Conservation (phyloP, 1,284 basidiomycete species). For the Xerocomus amazonicus region DNA sequence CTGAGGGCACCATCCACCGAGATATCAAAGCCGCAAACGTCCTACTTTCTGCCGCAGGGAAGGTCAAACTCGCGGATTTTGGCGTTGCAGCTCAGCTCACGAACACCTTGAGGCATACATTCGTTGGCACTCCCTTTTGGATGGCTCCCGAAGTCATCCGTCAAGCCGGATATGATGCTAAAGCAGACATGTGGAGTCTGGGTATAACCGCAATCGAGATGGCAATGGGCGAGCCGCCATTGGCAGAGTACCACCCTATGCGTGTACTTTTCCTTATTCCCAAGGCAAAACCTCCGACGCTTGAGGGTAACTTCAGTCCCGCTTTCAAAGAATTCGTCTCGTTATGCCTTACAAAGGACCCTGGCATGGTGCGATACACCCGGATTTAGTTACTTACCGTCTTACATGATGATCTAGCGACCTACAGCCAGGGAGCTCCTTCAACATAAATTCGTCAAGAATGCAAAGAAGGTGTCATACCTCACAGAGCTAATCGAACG, state of each 20-base stretch:
- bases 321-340: slow-evolving; percentile 93
- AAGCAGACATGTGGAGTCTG: slow-evolving; percentile 96
- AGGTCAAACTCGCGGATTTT: slow-evolving; percentile 97
- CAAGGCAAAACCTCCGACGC: slow-evolving; percentile 87
- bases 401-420: slow-evolving; percentile 50
- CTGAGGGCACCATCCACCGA: slow-evolving; percentile 93
- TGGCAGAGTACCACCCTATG: slow-evolving; percentile 95
- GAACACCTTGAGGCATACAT: slow-evolving; percentile 85
- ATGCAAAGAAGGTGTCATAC: slow-evolving; percentile 76
- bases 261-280: slow-evolving; percentile 94
- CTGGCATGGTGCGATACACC: slow-evolving; percentile 55
- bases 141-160: slow-evolving; percentile 98
- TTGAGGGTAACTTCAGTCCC: slow-evolving; percentile 82
- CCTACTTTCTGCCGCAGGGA: slow-evolving; percentile 83
- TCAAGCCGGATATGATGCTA: slow-evolving; percentile 94
- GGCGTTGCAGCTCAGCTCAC: slow-evolving; percentile 93
- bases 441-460: slow-evolving; percentile 87
- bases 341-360: slow-evolving; percentile 91
- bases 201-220: slow-evolving; percentile 97
- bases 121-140: slow-evolving; percentile 97
- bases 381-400: slow-evolving; percentile 7
- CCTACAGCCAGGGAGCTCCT: slow-evolving; percentile 89
- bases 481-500: slow-evolving; percentile 86
- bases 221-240: slow-evolving; percentile 90
- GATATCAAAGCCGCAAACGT: slow-evolving; percentile 99